Evolutionary conservation across 352 stramenopile species (phyloP).

Genomic region (Phytophthora hibernalis): DNA sequence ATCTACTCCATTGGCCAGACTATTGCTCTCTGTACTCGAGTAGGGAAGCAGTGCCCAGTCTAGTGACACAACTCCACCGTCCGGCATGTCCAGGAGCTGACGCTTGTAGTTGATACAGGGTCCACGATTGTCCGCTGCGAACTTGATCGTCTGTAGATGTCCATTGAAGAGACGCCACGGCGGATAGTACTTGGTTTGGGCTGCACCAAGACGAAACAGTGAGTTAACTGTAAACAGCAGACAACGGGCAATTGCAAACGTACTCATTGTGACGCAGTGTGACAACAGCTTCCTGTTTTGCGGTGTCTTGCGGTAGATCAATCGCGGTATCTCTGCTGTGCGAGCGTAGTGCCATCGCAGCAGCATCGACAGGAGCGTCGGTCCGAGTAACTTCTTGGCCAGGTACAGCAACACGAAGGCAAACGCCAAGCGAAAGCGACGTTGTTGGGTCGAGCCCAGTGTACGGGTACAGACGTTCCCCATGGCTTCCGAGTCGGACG

Average conservation of each 20-base stretch:
- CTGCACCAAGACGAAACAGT: conserved; percentile 28
- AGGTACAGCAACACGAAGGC: conserved; percentile 24
- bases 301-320: conserved; percentile 51
- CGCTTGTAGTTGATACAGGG: conserved; percentile 58
- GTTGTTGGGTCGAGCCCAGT: conserved; percentile 1
- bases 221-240: background rate
- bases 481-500: conserved; percentile 17
- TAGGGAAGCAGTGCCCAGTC: conserved; percentile 59
- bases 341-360: conserved; percentile 38
- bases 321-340: conserved; percentile 40
- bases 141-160: conserved; percentile 62
- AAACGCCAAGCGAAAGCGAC: conserved; percentile 10
- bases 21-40: conserved; percentile 18
- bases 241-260: conserved; percentile 12
- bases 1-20: background rate
- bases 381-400: conserved; percentile 30
- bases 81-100: conserved; percentile 63
- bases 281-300: conserved; percentile 48
- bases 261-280: conserved; percentile 54
- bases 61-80: conserved; percentile 70
- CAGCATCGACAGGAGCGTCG: conserved; percentile 25
- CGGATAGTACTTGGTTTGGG: conserved; percentile 59
- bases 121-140: conserved; percentile 33
- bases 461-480: conserved; percentile 21
- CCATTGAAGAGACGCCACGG: conserved; percentile 60